These are phyloP conservation scores for Ensete ventricosum DNA, from an alignment of 176 grass and related monocot genomes.

Conservation along the genomic window DNA sequence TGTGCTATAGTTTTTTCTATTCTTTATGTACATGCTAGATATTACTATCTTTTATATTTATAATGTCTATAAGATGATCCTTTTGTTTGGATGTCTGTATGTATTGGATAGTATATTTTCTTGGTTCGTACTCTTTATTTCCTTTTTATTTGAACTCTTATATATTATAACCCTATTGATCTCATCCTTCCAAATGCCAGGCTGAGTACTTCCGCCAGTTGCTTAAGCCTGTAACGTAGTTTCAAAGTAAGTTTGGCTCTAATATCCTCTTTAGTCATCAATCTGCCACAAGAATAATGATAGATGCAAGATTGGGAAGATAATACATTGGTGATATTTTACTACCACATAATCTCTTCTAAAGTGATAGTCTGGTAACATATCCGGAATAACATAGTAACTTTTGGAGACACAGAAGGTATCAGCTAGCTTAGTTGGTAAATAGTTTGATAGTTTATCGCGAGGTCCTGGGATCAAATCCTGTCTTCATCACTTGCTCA, in stretches of 20 bases:
- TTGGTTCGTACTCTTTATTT: constrained; percentile 10
- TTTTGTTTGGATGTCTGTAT: not conserved
- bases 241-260: constrained; percentile 19
- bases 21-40: not conserved
- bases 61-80: not conserved
- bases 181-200: constrained; percentile 27
- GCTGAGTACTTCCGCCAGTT: constrained; percentile 89
- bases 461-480: too few species aligned
- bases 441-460: too few species aligned
- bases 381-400: not conserved
- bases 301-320: not conserved
- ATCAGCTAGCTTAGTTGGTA: too few species aligned
- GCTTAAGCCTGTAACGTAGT: constrained; percentile 93
- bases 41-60: not conserved
- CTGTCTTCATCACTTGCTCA: too few species aligned
- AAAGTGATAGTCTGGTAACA: not conserved
- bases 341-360: not conserved
- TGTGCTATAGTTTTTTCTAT: not conserved
- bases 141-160: constrained; percentile 1
- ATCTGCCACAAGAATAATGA: not conserved
- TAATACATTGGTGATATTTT: not conserved
- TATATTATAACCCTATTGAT: constrained; percentile 19
- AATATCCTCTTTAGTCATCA: not conserved
- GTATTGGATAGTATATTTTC: not conserved
- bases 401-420: too few species aligned